Percentiles rank a stretch among this genome's conserved stretches.
Conservation (phyloP, 305 asterid genomes). For the Fraxinus angustifolia region DNA sequence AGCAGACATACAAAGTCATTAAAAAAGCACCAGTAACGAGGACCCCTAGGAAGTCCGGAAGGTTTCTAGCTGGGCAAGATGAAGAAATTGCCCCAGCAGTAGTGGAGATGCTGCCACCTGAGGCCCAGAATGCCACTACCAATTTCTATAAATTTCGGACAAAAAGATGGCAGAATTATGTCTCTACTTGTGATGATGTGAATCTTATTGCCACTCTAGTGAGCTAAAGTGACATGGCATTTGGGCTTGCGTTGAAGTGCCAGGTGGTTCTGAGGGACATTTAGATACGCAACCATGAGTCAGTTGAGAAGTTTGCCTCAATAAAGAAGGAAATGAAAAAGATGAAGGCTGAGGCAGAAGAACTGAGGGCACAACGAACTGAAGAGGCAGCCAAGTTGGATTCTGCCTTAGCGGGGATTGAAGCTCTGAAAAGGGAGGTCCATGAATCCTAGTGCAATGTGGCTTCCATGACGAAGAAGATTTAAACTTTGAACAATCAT, state of each 20-base stretch:
- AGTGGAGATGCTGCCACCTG: not conserved
- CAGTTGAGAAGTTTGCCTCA: too few species aligned
- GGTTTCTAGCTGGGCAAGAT: not conserved
- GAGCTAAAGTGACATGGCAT: not conserved
- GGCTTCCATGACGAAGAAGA: not conserved
- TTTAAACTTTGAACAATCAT: not conserved
- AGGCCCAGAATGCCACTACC: not conserved
- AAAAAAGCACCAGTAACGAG: not conserved
- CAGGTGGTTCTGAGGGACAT: too few species aligned
- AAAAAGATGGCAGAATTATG: too few species aligned
- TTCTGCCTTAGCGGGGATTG: not conserved
- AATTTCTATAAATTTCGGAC: not conserved
- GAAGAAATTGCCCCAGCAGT: not conserved
- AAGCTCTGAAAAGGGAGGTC: not conserved
- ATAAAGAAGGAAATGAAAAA: not conserved
- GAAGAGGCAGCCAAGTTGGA: not conserved
- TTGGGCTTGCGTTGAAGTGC: too few species aligned
- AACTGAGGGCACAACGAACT: not conserved
- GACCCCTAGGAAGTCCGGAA: not conserved
- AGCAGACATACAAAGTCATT: too few species aligned
- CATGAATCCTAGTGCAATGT: not conserved
- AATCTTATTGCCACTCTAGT: not conserved
- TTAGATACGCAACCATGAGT: too few species aligned
- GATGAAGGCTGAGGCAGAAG: not conserved
- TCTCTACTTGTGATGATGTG: not conserved